Percentiles rank a stretch among this genome's conserved stretches.
These are phyloP conservation scores for Globisporangium mamillatum DNA, from an alignment of 352 stramenopile genomes.

Conservation along the genomic window DNA sequence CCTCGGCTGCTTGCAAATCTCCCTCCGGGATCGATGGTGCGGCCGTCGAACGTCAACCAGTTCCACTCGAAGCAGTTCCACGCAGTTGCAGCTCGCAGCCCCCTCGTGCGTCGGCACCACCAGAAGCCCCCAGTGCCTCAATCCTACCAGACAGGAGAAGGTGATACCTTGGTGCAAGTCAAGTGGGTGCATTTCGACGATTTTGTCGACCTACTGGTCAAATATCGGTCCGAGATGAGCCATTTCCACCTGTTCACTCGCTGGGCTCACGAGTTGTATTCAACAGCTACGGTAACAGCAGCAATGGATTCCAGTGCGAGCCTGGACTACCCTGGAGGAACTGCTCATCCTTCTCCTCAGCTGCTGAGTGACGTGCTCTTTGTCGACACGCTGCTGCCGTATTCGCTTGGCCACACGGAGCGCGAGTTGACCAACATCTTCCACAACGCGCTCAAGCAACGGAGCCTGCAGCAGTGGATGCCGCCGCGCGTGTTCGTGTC, in stretches of 20 bases:
- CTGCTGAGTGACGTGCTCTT: slow-evolving; percentile 51
- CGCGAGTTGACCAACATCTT: slow-evolving; percentile 68
- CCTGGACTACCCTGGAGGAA: neutral
- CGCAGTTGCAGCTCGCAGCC: slow-evolving; percentile 39
- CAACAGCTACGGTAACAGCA: slow-evolving; percentile 20
- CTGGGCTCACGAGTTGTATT: slow-evolving; percentile 57
- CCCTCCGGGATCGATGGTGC: slow-evolving; percentile 21
- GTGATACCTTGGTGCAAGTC: neutral
- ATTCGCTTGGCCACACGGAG: slow-evolving; percentile 43
- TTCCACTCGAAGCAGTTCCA: slow-evolving; percentile 64
- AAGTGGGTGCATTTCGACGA: slow-evolving; percentile 63
- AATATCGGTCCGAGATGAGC: slow-evolving; percentile 59
- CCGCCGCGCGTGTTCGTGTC: slow-evolving; percentile 62
- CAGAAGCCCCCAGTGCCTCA: neutral
- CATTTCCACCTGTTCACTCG: slow-evolving; percentile 63
- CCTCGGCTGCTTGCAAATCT: neutral
- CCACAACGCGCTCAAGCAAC: slow-evolving; percentile 61
- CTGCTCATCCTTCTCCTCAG: neutral
- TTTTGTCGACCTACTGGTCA: slow-evolving; percentile 51
- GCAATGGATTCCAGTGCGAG: neutral
- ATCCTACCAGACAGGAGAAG: neutral
- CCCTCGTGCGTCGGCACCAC: slow-evolving; percentile 33
- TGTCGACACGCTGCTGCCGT: slow-evolving; percentile 36
- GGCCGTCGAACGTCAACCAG: slow-evolving; percentile 53
- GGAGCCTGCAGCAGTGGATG: slow-evolving; percentile 48